A percentile compares a stretch with the other conserved stretches of the same genome.
phyloP scores from a whole-genome alignment of 108 stramenopile genomes.

The Fistulifera pelliculosa region DNA sequence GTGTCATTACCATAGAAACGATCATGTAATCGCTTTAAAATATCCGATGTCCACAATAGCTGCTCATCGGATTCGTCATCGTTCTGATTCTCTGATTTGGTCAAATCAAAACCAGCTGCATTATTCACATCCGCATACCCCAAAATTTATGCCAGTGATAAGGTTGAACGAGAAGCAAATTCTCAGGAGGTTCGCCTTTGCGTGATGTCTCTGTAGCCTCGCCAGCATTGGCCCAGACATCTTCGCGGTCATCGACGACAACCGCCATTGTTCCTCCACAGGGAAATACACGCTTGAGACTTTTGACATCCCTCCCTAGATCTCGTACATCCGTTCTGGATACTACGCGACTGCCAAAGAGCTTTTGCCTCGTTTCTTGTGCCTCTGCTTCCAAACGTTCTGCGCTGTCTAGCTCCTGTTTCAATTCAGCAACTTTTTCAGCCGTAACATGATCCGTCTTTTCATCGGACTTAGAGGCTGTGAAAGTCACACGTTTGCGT shows the following conservation, averaged over 20 bases:
- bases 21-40: constrained; percentile 49
- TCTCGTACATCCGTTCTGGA: constrained; percentile 81
- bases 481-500: constrained; percentile 34
- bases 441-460: constrained; percentile 17
- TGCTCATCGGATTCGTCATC: constrained; percentile 45
- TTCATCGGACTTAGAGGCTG: not conserved
- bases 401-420: constrained; percentile 35
- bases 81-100: constrained; percentile 13
- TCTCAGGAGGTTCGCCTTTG: constrained; percentile 78
- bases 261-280: constrained; percentile 81
- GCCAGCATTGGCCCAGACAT: constrained; percentile 82
- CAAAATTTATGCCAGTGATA: constrained; percentile 77
- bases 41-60: constrained; percentile 58
- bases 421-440: constrained; percentile 36
- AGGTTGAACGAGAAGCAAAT: constrained; percentile 63
- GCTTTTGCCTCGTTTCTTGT: constrained; percentile 36
- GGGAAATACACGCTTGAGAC: constrained; percentile 73
- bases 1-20: constrained; percentile 43
- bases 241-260: constrained; percentile 83
- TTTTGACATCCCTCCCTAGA: constrained; percentile 75
- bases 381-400: constrained; percentile 60
- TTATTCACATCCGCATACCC: constrained; percentile 86
- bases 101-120: constrained; percentile 61
- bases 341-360: constrained; percentile 83
- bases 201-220: constrained; percentile 2